These are phyloP conservation scores for Radiomyces spectabilis DNA, from an alignment of 192 early-diverging fungal species.

Conservation along the genomic window DNA sequence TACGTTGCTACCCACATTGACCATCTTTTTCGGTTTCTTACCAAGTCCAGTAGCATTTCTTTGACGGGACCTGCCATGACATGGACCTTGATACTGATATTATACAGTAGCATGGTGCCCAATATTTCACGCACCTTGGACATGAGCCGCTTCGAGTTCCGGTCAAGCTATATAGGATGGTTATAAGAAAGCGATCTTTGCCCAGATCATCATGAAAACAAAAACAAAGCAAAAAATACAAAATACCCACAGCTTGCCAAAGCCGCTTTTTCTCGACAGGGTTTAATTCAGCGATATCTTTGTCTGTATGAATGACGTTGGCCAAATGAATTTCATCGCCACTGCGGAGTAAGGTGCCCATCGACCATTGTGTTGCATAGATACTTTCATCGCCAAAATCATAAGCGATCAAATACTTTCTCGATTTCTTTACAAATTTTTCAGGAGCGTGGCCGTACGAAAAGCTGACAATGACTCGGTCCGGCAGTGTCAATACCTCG, in stretches of 20 bases:
- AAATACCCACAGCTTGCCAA: constrained; percentile 9
- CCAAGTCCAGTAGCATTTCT: constrained; percentile 20
- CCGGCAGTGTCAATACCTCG: not conserved
- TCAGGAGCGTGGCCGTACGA: too few relatives aligned
- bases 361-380: constrained; percentile 41
- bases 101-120: constrained; percentile 25
- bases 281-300: constrained; percentile 13
- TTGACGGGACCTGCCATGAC: constrained; percentile 19
- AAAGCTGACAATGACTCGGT: constrained; percentile 11
- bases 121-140: constrained; percentile 18
- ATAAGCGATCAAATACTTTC: constrained; percentile 39
- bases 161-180: too few relatives aligned
- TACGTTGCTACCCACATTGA: not conserved
- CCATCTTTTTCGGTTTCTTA: not conserved
- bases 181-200: too few relatives aligned
- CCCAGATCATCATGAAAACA: not conserved
- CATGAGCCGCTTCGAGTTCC: constrained; percentile 18
- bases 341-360: constrained; percentile 40
- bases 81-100: constrained; percentile 22
- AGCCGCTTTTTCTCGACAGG: constrained; percentile 13
- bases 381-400: constrained; percentile 42
- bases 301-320: constrained; percentile 35
- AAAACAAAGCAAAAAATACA: not conserved
- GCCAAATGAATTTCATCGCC: constrained; percentile 42
- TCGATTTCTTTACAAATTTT: not conserved